A percentile compares a stretch with the other conserved stretches of the same genome.
Conservation (phyloP, 2,329 filamentous ascomycete species). For the Trichophyton schoenleinii region DNA sequence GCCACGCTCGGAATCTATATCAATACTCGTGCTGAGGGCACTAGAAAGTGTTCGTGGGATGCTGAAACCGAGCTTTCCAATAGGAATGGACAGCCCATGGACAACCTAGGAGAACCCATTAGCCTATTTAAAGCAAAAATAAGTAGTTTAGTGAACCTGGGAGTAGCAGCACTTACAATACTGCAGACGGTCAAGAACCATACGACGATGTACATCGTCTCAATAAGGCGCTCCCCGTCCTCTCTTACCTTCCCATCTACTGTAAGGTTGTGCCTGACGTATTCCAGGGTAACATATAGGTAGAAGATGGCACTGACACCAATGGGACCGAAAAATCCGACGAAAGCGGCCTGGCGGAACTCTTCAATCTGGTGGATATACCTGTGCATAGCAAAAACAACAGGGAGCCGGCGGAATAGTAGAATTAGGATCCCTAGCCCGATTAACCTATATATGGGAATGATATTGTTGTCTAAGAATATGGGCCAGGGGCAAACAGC, state of each 20-base stretch:
- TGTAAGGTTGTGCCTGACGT: slow-evolving; percentile 44
- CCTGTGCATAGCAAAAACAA: slow-evolving; percentile 60
- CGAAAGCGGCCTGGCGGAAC: slow-evolving; percentile 63
- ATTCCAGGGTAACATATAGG: slow-evolving; percentile 67
- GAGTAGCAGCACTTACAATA: slow-evolving; percentile 47
- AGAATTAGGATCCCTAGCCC: slow-evolving; percentile 63
- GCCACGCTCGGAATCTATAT: slow-evolving; percentile 15
- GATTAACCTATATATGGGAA: slow-evolving; percentile 62
- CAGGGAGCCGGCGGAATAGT: slow-evolving; percentile 62
- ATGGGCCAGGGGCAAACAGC: slow-evolving; percentile 68
- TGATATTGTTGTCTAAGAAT: slow-evolving; percentile 55
- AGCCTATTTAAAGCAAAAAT: not conserved
- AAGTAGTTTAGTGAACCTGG: not conserved
- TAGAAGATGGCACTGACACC: slow-evolving; percentile 87
- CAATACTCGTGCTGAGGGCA: slow-evolving; percentile 32
- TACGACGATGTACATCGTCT: slow-evolving; percentile 58
- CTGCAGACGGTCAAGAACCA: slow-evolving; percentile 81
- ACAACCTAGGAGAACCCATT: slow-evolving; percentile 43
- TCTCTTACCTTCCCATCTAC: slow-evolving; percentile 47
- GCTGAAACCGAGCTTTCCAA: slow-evolving; percentile 40
- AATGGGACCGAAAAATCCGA: slow-evolving; percentile 87
- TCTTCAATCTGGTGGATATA: slow-evolving; percentile 69
- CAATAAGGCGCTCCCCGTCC: slow-evolving; percentile 54
- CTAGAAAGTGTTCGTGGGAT: slow-evolving; percentile 35
- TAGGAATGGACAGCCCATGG: slow-evolving; percentile 68